These are phyloP conservation scores for Microstroma glucosiphilum DNA, from an alignment of 1,284 basidiomycete genomes.

Conservation along the genomic window DNA sequence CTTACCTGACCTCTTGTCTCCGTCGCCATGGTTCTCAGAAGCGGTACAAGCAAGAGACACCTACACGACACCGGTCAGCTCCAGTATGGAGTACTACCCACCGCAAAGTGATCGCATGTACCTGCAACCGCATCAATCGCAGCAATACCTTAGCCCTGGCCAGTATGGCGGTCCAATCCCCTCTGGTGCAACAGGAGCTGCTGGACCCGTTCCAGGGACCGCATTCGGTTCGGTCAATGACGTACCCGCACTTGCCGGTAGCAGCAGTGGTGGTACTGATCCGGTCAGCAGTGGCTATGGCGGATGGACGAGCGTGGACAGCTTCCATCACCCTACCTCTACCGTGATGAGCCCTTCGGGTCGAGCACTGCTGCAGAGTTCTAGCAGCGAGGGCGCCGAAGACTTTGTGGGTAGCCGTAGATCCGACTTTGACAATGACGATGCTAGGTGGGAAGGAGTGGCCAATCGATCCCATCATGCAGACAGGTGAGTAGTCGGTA, in stretches of 20 bases:
- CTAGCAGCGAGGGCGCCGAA: too few relatives aligned
- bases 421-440: conserved; percentile 1
- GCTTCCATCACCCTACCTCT: neutral
- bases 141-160: too few relatives aligned
- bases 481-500: neutral
- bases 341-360: neutral
- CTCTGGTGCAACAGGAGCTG: neutral
- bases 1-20: neutral
- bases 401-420: too few relatives aligned
- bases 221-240: neutral
- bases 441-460: conserved; percentile 1
- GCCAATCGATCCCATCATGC: conserved; percentile 1
- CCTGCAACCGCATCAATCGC: too few relatives aligned
- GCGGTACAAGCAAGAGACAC: neutral
- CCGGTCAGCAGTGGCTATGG: neutral
- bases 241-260: neutral
- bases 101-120: too few relatives aligned
- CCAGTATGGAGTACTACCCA: too few relatives aligned
- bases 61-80: neutral
- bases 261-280: neutral
- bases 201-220: neutral
- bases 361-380: neutral
- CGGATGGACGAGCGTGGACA: neutral
- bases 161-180: too few relatives aligned
- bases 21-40: neutral